These are phyloP conservation scores for Leccinum pellstonianum DNA, from an alignment of 768 basidiomycete genomes.

Conservation along the genomic window DNA sequence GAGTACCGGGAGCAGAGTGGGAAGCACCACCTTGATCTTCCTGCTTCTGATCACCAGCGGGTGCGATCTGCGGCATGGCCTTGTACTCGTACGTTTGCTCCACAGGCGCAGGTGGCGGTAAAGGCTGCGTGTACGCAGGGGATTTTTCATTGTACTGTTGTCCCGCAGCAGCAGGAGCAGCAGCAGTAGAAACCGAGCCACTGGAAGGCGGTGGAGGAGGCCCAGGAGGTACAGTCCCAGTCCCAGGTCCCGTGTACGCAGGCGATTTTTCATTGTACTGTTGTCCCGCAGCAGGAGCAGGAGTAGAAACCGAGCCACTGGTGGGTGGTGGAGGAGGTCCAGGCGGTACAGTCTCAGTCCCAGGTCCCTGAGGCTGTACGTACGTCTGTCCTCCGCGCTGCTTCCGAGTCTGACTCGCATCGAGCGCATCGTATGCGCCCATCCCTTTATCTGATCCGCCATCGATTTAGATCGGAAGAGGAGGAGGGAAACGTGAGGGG, in stretches of 20 bases:
- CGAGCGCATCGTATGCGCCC: conserved; percentile 15
- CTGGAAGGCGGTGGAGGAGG: background rate
- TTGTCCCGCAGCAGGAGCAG: background rate
- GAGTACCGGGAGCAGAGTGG: background rate
- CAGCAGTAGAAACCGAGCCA: background rate
- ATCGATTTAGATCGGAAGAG: background rate
- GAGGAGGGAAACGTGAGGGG: background rate
- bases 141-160: background rate
- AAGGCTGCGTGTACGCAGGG: background rate
- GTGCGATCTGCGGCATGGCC: background rate
- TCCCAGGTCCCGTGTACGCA: background rate
- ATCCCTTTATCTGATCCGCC: conserved; percentile 17
- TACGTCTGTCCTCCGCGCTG: background rate
- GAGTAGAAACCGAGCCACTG: background rate
- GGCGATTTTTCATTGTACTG: background rate
- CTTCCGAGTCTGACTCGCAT: background rate
- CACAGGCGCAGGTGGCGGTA: background rate
- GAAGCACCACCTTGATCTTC: background rate
- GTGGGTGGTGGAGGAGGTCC: background rate
- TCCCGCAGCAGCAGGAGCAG: background rate
- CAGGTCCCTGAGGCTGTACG: background rate
- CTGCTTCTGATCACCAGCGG: conserved; percentile 11
- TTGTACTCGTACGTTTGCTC: conserved; percentile 4
- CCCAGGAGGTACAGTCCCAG: background rate
- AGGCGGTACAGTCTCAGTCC: background rate